Base-by-base conservation (phyloP, 139 green algal species). In the Chlorella sp. region DNA sequence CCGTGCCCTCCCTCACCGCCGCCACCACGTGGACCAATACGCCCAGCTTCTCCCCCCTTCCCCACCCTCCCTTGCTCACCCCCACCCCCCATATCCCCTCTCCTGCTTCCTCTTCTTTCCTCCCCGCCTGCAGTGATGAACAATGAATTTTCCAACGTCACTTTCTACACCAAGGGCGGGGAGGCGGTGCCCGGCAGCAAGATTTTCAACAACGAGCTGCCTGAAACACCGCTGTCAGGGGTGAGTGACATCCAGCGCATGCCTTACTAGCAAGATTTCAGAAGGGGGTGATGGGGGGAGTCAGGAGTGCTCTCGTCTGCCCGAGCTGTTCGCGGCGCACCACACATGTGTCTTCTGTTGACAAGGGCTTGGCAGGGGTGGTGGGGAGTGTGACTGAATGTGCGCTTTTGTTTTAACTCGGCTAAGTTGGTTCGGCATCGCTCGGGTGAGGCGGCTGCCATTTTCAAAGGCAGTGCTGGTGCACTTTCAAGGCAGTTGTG, bases 111-210 rank as follows among this genome's bases (percentile, higher is more conserved):
- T 36, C 11, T 14, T 26, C 3, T 79, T 3, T 32, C 4, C 48
- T 57, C 48, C 48, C n/a, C 14, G 18, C 48, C n/a, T 1, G 18
- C 85, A 89, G 85, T 90, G 18, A 40, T 90, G n/a, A 4, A 81
- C 0, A 86, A 90, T 37, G 78, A 90, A 64, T 86, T 86, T 40
- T 53, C 85, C 16, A 15, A 68, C 22, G 42, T 86, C 14, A 86
- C 80, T 12, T 80, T 90, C 2, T 73, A 81, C 28, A 73, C 61
- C 0, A 19, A 48, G 5, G 64, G 24, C 19, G 87, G 87, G 18
- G 57, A 30, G 36, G 19, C 37, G 9, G 42, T 93, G 28, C 79
- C 91, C 32, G 90, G 86, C 37, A 77, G 26, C 19, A 16, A 16
- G 16, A 24, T 93, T 42, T 32, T 91, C 57, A 40, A 76, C 84